Conservation (phyloP, 1,284 basidiomycete genomes). For the Tilletia walkeri region DNA sequence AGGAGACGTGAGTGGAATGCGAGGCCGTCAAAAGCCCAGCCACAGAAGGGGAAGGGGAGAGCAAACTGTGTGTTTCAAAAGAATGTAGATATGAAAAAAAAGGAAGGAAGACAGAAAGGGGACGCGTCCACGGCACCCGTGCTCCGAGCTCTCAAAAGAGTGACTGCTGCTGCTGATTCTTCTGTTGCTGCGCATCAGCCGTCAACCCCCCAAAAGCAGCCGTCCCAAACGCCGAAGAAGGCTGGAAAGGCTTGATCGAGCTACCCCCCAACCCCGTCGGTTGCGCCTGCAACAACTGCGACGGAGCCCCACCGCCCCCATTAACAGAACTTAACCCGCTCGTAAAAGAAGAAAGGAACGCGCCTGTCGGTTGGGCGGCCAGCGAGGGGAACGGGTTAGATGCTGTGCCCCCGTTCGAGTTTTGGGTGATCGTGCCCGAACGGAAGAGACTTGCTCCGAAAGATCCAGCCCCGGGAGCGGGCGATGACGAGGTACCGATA, state of each 20-base stretch:
- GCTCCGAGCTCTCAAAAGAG: background rate
- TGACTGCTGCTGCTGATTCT: conserved; percentile 8
- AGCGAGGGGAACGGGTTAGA: background rate
- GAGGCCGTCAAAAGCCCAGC: no score
- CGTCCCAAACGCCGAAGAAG: conserved; percentile 42
- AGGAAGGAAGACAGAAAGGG: no score
- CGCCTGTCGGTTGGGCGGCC: conserved; percentile 10
- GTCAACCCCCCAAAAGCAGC: conserved; percentile 14
- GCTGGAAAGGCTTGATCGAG: conserved; percentile 50
- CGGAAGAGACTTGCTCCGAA: conserved; percentile 1
- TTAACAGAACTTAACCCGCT: background rate
- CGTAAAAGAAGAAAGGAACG: background rate
- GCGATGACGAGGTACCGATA: background rate
- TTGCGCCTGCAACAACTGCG: conserved; percentile 29
- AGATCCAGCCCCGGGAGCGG: background rate
- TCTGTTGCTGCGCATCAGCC: background rate
- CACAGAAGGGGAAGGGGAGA: no score
- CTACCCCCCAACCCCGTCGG: conserved; percentile 40
- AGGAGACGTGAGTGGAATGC: no score
- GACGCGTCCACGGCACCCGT: no score
- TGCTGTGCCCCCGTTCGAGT: conserved; percentile 4
- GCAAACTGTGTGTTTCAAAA: no score
- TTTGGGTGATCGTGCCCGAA: background rate
- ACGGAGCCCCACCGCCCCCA: background rate
- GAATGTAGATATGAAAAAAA: no score